These are phyloP conservation scores for Solanum virginianum DNA, from an alignment of 257 asterid genomes.

Conservation along the genomic window DNA sequence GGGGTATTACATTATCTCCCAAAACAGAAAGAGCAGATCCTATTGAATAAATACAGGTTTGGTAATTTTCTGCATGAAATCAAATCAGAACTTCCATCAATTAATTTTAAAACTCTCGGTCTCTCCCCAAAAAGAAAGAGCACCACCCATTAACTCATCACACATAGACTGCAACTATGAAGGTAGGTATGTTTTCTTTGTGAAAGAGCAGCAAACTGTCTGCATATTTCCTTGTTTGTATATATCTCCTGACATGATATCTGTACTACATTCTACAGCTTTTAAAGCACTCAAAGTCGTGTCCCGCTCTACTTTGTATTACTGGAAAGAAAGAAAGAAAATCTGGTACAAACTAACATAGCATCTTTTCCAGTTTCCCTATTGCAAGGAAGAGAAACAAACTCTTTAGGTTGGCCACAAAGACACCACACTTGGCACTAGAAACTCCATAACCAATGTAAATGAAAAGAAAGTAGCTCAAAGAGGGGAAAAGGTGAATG, in stretches of 20 bases:
- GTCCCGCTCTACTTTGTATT: background rate
- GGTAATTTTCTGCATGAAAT: too few species aligned
- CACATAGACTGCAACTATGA: background rate
- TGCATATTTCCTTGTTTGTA: background rate
- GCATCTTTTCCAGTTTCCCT: background rate
- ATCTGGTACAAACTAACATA: background rate
- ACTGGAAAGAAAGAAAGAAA: background rate
- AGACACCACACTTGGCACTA: background rate
- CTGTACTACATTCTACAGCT: background rate
- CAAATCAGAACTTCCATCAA: too few species aligned
- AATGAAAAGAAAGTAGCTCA: background rate
- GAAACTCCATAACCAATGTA: background rate
- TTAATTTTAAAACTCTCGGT: too few species aligned
- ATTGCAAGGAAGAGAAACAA: background rate
- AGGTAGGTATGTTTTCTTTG: background rate
- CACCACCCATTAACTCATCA: background rate
- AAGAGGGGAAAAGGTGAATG: background rate
- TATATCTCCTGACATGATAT: background rate
- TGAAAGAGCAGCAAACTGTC: background rate
- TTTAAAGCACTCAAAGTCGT: background rate
- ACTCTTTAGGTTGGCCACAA: background rate
- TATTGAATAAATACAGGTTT: too few species aligned
- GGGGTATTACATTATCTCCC: too few species aligned
- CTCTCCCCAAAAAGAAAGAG: too few species aligned
- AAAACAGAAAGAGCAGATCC: too few species aligned